These are phyloP conservation scores for Achlya hypogyna DNA, from an alignment of 352 stramenopile genomes.

Conservation along the genomic window DNA sequence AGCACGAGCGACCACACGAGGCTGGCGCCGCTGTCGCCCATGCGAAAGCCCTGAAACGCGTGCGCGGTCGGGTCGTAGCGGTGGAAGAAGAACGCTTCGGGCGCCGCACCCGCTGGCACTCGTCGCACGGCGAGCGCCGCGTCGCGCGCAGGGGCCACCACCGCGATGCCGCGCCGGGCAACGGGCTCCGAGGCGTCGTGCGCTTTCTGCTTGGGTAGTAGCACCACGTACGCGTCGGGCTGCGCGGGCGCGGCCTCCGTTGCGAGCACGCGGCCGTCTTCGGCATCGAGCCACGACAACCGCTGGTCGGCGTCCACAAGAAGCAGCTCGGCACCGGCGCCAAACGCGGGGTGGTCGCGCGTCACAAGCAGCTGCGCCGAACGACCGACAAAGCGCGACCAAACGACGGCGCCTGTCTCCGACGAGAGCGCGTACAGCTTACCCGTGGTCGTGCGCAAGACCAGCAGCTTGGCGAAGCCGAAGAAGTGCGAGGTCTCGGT, in stretches of 20 bases:
- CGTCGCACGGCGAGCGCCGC: constrained; percentile 31
- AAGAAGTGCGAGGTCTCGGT: constrained; percentile 64
- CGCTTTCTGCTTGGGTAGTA: constrained; percentile 69
- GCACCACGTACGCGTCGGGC: constrained; percentile 42
- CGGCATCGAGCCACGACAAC: constrained; percentile 62
- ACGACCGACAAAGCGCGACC: constrained; percentile 53
- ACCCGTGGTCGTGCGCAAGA: constrained; percentile 60
- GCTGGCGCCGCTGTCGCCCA: constrained; percentile 32
- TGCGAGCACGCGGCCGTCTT: constrained; percentile 46
- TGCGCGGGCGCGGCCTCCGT: constrained; percentile 21
- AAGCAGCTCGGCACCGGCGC: constrained; percentile 57
- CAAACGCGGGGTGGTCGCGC: constrained; percentile 64
- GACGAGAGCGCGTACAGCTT: constrained; percentile 76
- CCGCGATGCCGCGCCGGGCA: constrained; percentile 44
- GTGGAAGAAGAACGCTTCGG: constrained; percentile 75
- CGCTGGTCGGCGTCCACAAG: constrained; percentile 50
- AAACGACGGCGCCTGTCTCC: constrained; percentile 59
- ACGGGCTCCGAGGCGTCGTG: constrained; percentile 50
- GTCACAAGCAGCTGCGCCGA: constrained; percentile 71
- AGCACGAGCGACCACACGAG: constrained; percentile 66
- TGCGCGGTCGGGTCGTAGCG: constrained; percentile 43
- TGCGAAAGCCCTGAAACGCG: constrained; percentile 45
- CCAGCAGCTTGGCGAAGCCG: constrained; percentile 76
- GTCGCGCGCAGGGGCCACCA: constrained; percentile 42
- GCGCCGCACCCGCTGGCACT: constrained; percentile 43